phyloP scores from a whole-genome alignment of 495 filamentous ascomycete genomes.

The Chaetomium fimeti region DNA sequence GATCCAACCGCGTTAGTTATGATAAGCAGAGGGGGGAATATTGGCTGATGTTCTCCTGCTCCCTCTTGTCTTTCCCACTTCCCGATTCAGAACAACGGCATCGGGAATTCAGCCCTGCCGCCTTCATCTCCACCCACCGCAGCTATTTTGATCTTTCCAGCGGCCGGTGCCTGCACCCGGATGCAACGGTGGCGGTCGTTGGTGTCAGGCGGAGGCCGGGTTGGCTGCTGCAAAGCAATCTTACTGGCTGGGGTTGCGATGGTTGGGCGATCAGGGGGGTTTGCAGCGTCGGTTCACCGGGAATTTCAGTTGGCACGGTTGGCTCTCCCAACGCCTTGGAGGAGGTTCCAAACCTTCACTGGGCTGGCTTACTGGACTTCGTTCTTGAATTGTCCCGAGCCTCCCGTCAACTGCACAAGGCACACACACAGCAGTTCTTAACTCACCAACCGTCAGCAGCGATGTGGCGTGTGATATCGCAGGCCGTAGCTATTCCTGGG shows the following conservation, averaged over 20 bases:
- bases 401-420: too few relatives aligned
- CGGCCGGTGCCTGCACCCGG: not conserved
- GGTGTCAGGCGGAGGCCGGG: not conserved
- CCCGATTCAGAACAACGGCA: too few relatives aligned
- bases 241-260: not conserved
- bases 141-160: not conserved
- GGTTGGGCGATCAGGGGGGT: not conserved
- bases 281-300: constrained; percentile 2
- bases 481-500: too few relatives aligned
- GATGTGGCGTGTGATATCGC: too few relatives aligned
- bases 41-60: not conserved
- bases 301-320: not conserved
- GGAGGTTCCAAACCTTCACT: too few relatives aligned
- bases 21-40: too few relatives aligned
- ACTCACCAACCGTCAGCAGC: too few relatives aligned
- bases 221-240: not conserved
- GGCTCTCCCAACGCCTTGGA: too few relatives aligned
- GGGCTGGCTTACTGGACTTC: too few relatives aligned
- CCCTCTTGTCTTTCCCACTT: not conserved
- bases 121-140: not conserved
- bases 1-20: too few relatives aligned
- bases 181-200: not conserved
- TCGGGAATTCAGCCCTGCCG: not conserved
- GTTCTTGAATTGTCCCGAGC: too few relatives aligned
- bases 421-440: too few relatives aligned